Base-by-base conservation (phyloP, 345 rosid species). In the Gossypium thurberi region DNA sequence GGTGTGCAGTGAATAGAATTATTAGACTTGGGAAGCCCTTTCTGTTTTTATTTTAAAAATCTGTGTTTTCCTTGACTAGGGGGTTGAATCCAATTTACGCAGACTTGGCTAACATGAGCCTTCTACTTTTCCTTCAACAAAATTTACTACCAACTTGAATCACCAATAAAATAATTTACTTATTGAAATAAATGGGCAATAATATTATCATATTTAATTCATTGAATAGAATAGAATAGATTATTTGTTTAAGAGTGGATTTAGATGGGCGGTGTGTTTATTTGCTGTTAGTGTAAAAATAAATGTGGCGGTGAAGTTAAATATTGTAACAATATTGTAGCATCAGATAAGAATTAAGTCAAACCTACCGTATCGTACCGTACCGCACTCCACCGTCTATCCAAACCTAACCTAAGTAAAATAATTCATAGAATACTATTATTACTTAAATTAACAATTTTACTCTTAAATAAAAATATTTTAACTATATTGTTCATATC, bases 271-370 rank as follows among this genome's bases (percentile, higher is more conserved):
- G 0, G 0, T 1, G 0, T 5, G 0, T 33, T 33, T 5, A 33
- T 5, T 4, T 33, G 0, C 0, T 0, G 0, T 5, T 33, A 33
- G 1, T 33, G 0, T 0, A 4, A 4, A 33, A 33, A 33, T 33
- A 33, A 0, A 0, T 0, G 6, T 4, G 0, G 0, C 1, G 6
- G 0, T 0, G 0, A 33, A 1, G 4, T 33, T 4, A 4, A 0
- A 33, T 33, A 33, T 33, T 33, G 6, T 33, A 33, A 0, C 0
- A 4, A 33, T 33, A 33, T 4, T 33, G 0, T 33, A 33, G 1
- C 40, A 0, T 5, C 1, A 33, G 6, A 33, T 0, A 33, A 33
- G 0, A 33, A 33, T 0, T 4, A 33, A 33, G 6, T 33, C 0
- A 33, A 33, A 5, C 6, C 3, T 28, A 28, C 4, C 4, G 4